Base-by-base conservation (phyloP, 2,329 filamentous ascomycete genomes). In the Penicillium sp. region DNA sequence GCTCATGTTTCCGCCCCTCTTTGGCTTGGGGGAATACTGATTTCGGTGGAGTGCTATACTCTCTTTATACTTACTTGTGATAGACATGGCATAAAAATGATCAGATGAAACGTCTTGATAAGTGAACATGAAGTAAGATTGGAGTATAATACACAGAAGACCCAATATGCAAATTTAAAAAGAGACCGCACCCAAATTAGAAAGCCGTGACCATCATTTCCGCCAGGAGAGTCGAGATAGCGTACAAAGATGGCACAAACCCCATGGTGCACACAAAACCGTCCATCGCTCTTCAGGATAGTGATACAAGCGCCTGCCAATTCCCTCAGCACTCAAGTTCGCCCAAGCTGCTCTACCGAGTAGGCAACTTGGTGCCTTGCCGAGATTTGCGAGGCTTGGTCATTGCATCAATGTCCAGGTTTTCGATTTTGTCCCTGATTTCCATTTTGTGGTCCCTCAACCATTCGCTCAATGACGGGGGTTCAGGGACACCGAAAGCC, bases 401-500 rank as follows among this genome's bases (percentile, higher is more conserved):
- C 44, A 56, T 24, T n/a, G 60, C 48, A 50, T 61, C 61, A 53
- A 69, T 66, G 48, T 68, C 64, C 48, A 64, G 59, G 39, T 63
- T 64, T 43, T 65, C 58, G 21, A 65, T 70, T 57, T 71, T 67
- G 40, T 70, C 64, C 51, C 69, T 55, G 34, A 69, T 58, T 51
- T 69, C 62, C 46, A 42, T 63, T 61, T 52, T 68, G 28, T 42
- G 40, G 40, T 42, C 57, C 48, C 75, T 72, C 43, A 69, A 68
- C 58, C 73, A 71, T 41, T 41, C 70, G 69, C 28, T 69, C 70
- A 48, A 73, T 66, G 65, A 60, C 38, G 63, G 68, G 48, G 74
- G 71, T 22, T 77, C 72, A 5, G 78, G 76, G 51, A 95, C 64
- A 0, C 88, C 87, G 43, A 93, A 67, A 19, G 72, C 72, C 51